Evolutionary conservation across 2,329 filamentous ascomycete genomes (phyloP), one percentile per base, ranked within the genome.

Genomic region (Juglanconis juglandina): DNA sequence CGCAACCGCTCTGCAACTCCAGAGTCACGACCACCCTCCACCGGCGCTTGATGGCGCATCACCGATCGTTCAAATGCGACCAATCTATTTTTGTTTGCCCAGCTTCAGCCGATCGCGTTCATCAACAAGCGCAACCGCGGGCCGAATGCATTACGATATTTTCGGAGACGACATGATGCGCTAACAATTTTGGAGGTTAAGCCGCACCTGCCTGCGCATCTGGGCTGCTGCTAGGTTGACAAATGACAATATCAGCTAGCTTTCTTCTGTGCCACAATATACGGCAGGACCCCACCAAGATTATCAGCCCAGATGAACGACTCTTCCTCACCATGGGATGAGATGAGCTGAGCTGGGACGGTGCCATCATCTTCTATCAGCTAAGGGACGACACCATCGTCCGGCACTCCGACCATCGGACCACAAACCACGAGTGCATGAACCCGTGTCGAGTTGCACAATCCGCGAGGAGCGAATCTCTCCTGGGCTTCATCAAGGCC

Each of bases 41-140:
- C 46, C 53, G 42, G 58, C 61, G 54, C 59, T 58, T 61, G 49
- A 33, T 48, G 35, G 53, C 50, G 58, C 54, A 47, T 37, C 50
- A 58, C 42, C 30, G 54, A 58, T 39, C 37, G 33, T 17, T 50
- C 41, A 8, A 8, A 46, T 61, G 61, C 55, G 58, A 48, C 47
- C 41, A 8, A 51, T 41, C 41, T 63, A 63, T 61, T 61, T 56
- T 41, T 37, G 39, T 35, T 24, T 33, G 48, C 30, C 54, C 39
- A 44, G 33, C 33, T 42, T 33, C 32, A 54, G 54, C 49, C 32
- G 54, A 50, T 46, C 24, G 35, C 42, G 35, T 47, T 30, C 47
- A 24, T 46, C 30, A 30, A 60, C 57, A 58, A 60, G 60, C 60
- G 57, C 60, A 55, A 17, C 46, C 49, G 33, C 47, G 41, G 35